Conservation (phyloP, 805 yeast species). For the Suhomyces faveliae region DNA sequence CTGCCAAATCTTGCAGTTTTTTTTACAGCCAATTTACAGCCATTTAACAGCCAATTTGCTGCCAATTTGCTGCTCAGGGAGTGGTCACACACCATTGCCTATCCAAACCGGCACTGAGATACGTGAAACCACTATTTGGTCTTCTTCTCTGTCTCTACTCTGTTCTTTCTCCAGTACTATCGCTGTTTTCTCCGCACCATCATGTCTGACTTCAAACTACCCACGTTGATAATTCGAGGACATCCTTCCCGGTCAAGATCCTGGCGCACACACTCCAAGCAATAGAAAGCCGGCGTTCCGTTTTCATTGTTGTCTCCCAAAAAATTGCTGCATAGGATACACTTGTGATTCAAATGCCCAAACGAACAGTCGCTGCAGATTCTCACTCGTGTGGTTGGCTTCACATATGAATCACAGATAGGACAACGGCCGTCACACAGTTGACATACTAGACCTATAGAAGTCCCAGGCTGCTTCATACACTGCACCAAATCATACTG, state of each 20-base stretch:
- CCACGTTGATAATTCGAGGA: slow-evolving; percentile 78
- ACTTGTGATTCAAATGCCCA: slow-evolving; percentile 60
- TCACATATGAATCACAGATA: slow-evolving; percentile 80
- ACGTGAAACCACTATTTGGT: too few species aligned
- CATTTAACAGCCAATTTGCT: neutral
- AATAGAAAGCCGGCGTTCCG: slow-evolving; percentile 62
- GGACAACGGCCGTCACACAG: slow-evolving; percentile 94
- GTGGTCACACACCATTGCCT: too few species aligned
- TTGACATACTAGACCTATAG: slow-evolving; percentile 68
- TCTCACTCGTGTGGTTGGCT: slow-evolving; percentile 62
- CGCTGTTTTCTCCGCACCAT: slow-evolving; percentile 21
- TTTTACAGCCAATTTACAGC: neutral
- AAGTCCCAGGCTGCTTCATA: slow-evolving; percentile 78
- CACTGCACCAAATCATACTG: slow-evolving; percentile 84
- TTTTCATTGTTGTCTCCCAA: slow-evolving; percentile 52
- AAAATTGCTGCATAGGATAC: slow-evolving; percentile 74
- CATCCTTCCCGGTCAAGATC: slow-evolving; percentile 92
- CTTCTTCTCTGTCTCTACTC: neutral
- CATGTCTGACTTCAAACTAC: slow-evolving; percentile 68
- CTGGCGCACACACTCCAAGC: slow-evolving; percentile 75
- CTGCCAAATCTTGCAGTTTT: too few species aligned
- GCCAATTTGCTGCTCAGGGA: too few species aligned
- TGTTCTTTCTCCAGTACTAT: neutral
- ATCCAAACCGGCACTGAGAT: too few species aligned
- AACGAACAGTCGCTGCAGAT: slow-evolving; percentile 85